phyloP scores from a whole-genome alignment of 371 early-diverging fungal genomes.

The Mucor piriformis region DNA sequence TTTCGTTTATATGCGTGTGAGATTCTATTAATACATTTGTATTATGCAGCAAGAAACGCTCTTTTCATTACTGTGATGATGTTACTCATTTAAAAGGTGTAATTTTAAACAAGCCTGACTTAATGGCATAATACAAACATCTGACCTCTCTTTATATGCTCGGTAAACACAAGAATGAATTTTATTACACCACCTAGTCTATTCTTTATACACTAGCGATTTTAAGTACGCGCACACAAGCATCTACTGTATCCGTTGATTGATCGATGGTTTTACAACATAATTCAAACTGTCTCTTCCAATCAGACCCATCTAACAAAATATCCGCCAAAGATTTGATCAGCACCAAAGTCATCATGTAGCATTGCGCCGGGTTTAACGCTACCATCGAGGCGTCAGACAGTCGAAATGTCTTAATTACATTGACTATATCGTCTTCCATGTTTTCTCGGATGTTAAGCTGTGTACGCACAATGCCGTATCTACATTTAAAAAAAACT shows the following conservation, averaged over 20 bases:
- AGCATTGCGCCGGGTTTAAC: slow-evolving; percentile 43
- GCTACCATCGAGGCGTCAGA: slow-evolving; percentile 47
- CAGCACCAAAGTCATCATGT: slow-evolving; percentile 52
- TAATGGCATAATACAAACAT: no score
- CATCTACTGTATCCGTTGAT: slow-evolving; percentile 41
- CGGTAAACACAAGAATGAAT: neutral
- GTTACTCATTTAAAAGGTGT: no score
- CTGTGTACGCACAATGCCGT: slow-evolving; percentile 38
- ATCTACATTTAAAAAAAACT: slow-evolving; percentile 25
- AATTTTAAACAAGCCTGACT: no score
- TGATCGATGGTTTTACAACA: slow-evolving; percentile 43
- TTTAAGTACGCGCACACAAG: slow-evolving; percentile 48
- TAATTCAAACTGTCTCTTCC: slow-evolving; percentile 34
- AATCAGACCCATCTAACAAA: slow-evolving; percentile 11
- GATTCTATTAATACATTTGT: no score
- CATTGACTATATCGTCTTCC: slow-evolving; percentile 48
- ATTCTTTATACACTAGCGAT: slow-evolving; percentile 40
- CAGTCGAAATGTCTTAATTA: slow-evolving; percentile 51
- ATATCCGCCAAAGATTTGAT: slow-evolving; percentile 41
- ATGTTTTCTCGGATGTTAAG: slow-evolving; percentile 33
- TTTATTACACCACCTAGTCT: neutral
- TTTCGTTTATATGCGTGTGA: no score
- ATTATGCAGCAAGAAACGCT: no score
- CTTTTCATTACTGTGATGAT: no score
- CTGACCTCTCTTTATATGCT: neutral